phyloP scores from a whole-genome alignment of 1,139 yeast genomes.

The Magnusiomyces sp. region DNA sequence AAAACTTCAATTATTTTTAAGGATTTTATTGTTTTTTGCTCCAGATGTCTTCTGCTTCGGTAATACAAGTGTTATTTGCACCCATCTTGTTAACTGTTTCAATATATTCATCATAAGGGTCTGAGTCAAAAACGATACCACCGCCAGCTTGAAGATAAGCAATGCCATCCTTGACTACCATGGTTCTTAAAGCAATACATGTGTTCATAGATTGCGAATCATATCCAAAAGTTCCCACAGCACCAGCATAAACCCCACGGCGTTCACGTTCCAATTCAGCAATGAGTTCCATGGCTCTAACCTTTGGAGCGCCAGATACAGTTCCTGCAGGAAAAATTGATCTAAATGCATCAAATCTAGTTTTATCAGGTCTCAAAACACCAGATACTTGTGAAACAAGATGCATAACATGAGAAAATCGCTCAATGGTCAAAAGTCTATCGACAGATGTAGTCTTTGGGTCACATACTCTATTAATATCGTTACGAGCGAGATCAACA shows the following conservation, averaged over 20 bases:
- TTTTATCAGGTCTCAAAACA: conserved; percentile 68
- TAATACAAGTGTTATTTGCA: conserved; percentile 82
- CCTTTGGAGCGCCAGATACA: conserved; percentile 96
- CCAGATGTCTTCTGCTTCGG: conserved; percentile 85
- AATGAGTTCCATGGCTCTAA: conserved; percentile 90
- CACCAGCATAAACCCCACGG: conserved; percentile 97
- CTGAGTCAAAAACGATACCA: conserved; percentile 92
- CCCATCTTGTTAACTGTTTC: conserved; percentile 97
- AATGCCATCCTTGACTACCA: conserved; percentile 84
- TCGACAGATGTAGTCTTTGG: conserved; percentile 82
- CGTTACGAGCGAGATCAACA: conserved; percentile 94
- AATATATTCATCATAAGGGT: conserved; percentile 87
- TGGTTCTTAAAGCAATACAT: conserved; percentile 92
- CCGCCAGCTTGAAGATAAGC: conserved; percentile 98
- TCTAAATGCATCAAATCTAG: conserved; percentile 92
- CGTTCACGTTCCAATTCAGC: conserved; percentile 84
- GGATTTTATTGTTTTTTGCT: conserved; percentile 26
- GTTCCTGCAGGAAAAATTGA: conserved; percentile 98
- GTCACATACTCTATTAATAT: conserved; percentile 87
- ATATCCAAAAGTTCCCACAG: conserved; percentile 98
- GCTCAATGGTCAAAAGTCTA: conserved; percentile 76
- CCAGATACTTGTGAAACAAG: conserved; percentile 93
- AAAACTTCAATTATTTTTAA: neutral
- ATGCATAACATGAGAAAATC: conserved; percentile 97
- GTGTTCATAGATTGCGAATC: conserved; percentile 92